These are phyloP conservation scores for Aureobasidium sp. DNA, from an alignment of 2,329 filamentous ascomycete species.

Conservation along the genomic window DNA sequence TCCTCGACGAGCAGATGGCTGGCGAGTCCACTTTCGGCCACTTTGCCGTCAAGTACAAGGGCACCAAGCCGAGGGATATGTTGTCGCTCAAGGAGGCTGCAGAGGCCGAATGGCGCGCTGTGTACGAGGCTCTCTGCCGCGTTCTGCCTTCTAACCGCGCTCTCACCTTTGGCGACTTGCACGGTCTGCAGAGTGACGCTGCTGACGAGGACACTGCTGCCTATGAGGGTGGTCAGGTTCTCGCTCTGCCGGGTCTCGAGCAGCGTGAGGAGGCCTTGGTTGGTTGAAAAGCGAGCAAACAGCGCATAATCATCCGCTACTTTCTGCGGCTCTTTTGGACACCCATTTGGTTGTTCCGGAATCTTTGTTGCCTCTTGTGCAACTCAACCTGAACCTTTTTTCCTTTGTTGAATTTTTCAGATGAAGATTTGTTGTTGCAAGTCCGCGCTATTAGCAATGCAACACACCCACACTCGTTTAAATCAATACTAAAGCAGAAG, in stretches of 20 bases:
- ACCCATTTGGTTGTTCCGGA: background rate
- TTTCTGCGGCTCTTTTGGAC: no score
- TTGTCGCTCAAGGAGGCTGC: conserved; percentile 21
- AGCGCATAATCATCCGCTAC: no score
- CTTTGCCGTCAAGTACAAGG: conserved; percentile 20
- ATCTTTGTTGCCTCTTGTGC: background rate
- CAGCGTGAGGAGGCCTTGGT: background rate
- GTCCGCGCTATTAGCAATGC: background rate
- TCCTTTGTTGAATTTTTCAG: no score
- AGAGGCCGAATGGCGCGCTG: conserved; percentile 19
- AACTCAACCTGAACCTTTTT: background rate
- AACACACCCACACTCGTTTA: background rate
- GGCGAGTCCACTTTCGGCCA: conserved; percentile 15
- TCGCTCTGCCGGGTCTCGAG: background rate
- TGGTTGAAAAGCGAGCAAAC: no score
- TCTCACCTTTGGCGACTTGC: background rate
- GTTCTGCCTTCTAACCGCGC: background rate
- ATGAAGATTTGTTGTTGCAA: no score
- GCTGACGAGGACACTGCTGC: background rate
- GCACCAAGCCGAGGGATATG: no score
- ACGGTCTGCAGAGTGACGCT: background rate
- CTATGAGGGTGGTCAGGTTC: background rate
- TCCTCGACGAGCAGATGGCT: background rate
- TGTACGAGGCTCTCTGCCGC: background rate
- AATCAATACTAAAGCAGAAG: no score